Evolutionary conservation across 2,329 filamentous ascomycete species (phyloP).

Genomic region (Colletotrichum shisoi): DNA sequence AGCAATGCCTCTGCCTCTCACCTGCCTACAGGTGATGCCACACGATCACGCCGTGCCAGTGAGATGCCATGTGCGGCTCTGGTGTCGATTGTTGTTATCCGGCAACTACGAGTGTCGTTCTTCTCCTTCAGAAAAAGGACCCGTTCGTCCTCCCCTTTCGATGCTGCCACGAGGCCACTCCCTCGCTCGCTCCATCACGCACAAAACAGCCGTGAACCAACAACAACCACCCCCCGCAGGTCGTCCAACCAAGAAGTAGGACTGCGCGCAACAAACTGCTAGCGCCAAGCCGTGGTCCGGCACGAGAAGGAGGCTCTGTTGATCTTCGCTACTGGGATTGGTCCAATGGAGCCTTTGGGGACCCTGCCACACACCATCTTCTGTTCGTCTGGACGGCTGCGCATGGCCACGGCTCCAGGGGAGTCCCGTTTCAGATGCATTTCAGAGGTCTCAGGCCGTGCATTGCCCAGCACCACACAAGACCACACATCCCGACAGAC

Average conservation of each 20-base stretch:
- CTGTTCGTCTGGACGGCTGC: conserved; percentile 32
- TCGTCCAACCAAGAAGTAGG: conserved; percentile 2
- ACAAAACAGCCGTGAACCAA: neutral
- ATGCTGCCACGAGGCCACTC: conserved; percentile 26
- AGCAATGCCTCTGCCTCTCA: neutral
- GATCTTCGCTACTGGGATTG: conserved; percentile 36
- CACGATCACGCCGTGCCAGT: conserved; percentile 14
- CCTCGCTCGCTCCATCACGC: neutral
- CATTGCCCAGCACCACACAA: conserved; percentile 32
- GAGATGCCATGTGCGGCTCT: conserved; percentile 14
- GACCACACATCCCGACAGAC: conserved; percentile 9
- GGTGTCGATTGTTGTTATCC: conserved; percentile 23
- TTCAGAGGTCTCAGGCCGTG: conserved; percentile 45
- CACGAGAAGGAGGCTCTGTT: conserved; percentile 30
- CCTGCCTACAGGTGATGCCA: conserved; percentile 3
- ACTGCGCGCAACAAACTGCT: conserved; percentile 1
- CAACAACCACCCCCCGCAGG: neutral
- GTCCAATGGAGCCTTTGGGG: conserved; percentile 20
- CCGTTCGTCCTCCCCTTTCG: neutral
- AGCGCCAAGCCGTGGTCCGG: conserved; percentile 24
- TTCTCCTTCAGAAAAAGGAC: neutral
- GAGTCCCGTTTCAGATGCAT: conserved; percentile 50
- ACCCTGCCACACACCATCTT: conserved; percentile 38
- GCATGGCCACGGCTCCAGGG: conserved; percentile 44
- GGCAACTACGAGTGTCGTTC: conserved; percentile 16